Evolutionary conservation across 2,329 filamentous ascomycete genomes (phyloP).

Genomic region (Apiospora pterosperma): DNA sequence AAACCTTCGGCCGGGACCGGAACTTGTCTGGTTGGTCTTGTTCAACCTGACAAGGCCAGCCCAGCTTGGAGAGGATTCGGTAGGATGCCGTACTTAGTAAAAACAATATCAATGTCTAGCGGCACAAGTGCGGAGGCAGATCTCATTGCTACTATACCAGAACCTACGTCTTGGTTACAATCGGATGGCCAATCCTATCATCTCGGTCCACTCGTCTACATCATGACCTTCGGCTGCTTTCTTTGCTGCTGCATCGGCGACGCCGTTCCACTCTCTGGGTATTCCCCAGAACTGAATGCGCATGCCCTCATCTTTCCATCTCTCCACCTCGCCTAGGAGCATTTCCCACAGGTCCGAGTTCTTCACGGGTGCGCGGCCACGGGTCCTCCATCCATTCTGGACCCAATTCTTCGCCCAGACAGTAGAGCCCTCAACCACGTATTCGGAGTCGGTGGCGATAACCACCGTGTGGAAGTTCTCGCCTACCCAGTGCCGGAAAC

Average conservation of each 20-base stretch:
- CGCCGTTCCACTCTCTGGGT: constrained; percentile 36
- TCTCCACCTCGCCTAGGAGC: constrained; percentile 39
- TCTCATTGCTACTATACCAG: background rate
- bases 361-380: constrained; percentile 32
- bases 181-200: background rate
- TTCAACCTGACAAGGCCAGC: too few species aligned
- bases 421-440: constrained; percentile 44
- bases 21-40: too few species aligned
- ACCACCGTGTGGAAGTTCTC: constrained; percentile 40
- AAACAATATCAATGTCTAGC: background rate
- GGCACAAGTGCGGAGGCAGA: background rate
- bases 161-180: background rate
- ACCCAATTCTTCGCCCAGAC: constrained; percentile 41
- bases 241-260: constrained; percentile 35
- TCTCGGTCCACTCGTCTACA: background rate
- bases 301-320: constrained; percentile 22
- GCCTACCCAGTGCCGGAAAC: constrained; percentile 38
- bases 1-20: too few species aligned
- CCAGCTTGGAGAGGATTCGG: too few species aligned
- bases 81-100: too few species aligned
- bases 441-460: constrained; percentile 52
- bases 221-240: constrained; percentile 8
- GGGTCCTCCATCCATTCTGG: constrained; percentile 40
- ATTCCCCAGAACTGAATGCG: constrained; percentile 46
- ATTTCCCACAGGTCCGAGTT: constrained; percentile 52